A percentile compares a stretch with the other conserved stretches of the same genome.
phyloP scores from a whole-genome alignment of 352 stramenopile species.

The Phytophthora syringae region DNA sequence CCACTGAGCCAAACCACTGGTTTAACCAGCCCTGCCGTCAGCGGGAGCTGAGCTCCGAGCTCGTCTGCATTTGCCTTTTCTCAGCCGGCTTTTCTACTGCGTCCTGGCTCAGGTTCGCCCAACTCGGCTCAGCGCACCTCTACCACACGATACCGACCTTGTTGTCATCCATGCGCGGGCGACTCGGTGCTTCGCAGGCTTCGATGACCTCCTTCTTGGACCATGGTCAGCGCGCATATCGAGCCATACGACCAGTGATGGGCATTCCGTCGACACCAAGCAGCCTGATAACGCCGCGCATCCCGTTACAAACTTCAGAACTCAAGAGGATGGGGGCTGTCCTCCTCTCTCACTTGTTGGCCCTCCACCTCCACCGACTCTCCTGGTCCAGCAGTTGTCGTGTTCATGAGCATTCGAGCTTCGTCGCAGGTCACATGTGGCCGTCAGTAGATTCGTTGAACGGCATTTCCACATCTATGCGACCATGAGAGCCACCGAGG shows the following conservation, averaged over 20 bases:
- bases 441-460: slow-evolving; percentile 15
- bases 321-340: slow-evolving; percentile 20
- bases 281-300: slow-evolving; percentile 29
- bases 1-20: no score
- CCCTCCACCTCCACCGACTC: neutral
- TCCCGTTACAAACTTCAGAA: slow-evolving; percentile 37
- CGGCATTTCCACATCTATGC: slow-evolving; percentile 33
- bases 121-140: slow-evolving; percentile 31
- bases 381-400: neutral
- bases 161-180: slow-evolving; percentile 55
- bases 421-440: slow-evolving; percentile 11
- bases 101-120: slow-evolving; percentile 54
- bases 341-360: neutral
- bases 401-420: slow-evolving; percentile 28
- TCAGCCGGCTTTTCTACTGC: no score
- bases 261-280: no score
- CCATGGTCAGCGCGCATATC: slow-evolving; percentile 66
- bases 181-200: slow-evolving; percentile 72
- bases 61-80: no score
- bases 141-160: slow-evolving; percentile 67
- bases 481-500: slow-evolving; percentile 13
- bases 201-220: slow-evolving; percentile 67
- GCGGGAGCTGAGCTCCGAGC: no score
- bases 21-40: slow-evolving; percentile 55
- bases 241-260: no score